phyloP scores from a whole-genome alignment of 495 filamentous ascomycete genomes.

The Clavariopsis aquatica region DNA sequence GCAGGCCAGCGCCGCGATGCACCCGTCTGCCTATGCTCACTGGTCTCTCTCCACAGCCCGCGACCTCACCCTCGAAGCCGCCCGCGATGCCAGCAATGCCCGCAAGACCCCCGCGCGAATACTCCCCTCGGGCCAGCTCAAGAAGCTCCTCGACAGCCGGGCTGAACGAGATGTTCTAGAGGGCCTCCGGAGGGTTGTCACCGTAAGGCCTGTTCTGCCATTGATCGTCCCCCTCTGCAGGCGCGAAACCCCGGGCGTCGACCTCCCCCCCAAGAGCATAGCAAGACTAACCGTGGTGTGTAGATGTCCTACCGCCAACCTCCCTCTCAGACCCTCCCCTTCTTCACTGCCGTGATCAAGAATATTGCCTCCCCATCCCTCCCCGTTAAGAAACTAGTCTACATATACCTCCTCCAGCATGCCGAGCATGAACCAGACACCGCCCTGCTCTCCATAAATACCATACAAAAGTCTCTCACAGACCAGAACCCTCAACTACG shows the following conservation, averaged over 20 bases:
- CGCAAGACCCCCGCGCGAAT: constrained; percentile 54
- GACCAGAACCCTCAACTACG: constrained; percentile 87
- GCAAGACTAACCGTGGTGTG: constrained; percentile 16
- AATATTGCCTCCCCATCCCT: constrained; percentile 88
- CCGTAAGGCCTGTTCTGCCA: constrained; percentile 56
- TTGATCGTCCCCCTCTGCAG: neutral
- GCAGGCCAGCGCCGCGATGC: constrained; percentile 14
- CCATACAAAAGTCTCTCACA: constrained; percentile 94
- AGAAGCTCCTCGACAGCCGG: constrained; percentile 91
- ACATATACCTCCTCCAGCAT: constrained; percentile 95
- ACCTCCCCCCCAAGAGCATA: neutral
- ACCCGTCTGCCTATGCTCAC: constrained; percentile 32
- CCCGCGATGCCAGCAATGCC: constrained; percentile 56
- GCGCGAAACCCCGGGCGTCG: neutral
- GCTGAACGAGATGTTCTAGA: constrained; percentile 92
- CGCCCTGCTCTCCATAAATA: constrained; percentile 93
- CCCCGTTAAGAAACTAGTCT: constrained; percentile 95
- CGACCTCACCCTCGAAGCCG: constrained; percentile 95
- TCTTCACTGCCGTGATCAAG: constrained; percentile 94
- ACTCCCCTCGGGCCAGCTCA: constrained; percentile 66
- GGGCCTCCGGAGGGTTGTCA: constrained; percentile 84
- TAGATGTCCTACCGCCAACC: constrained; percentile 92
- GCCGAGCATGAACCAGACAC: constrained; percentile 94
- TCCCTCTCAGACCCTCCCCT: constrained; percentile 67
- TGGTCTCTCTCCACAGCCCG: constrained; percentile 61